Conservation (phyloP, 2,329 filamentous ascomycete species). For the Colletotrichum lini region DNA sequence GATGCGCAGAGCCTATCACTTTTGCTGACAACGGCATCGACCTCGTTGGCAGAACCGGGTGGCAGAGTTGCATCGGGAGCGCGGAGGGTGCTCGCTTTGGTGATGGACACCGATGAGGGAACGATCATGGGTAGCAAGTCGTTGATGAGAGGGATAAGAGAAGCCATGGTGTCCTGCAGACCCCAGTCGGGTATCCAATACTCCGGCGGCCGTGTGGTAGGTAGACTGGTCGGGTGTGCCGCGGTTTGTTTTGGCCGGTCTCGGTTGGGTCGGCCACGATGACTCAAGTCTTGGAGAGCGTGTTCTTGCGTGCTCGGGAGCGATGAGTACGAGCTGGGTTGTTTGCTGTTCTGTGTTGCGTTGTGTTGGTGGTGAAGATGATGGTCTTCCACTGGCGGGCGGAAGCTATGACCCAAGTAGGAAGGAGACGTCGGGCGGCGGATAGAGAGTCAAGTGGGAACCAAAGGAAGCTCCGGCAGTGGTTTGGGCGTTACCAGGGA, state of each 20-base stretch:
- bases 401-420: slow-evolving; percentile 41
- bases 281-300: neutral
- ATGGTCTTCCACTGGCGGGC: slow-evolving; percentile 27
- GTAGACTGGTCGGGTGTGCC: slow-evolving; percentile 10
- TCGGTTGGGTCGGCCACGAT: slow-evolving; percentile 24
- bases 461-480: slow-evolving; percentile 14
- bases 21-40: slow-evolving; percentile 73
- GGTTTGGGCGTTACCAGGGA: slow-evolving; percentile 18
- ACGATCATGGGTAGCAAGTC: slow-evolving; percentile 73
- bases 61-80: slow-evolving; percentile 55
- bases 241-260: slow-evolving; percentile 23
- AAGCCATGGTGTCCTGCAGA: slow-evolving; percentile 58
- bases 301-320: slow-evolving; percentile 3
- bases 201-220: neutral
- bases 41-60: slow-evolving; percentile 52
- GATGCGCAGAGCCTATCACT: slow-evolving; percentile 78
- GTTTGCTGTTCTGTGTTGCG: neutral
- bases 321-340: slow-evolving; percentile 11
- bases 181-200: slow-evolving; percentile 8
- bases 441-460: slow-evolving; percentile 22
- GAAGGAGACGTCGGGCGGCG: slow-evolving; percentile 39
- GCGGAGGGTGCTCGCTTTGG: slow-evolving; percentile 53
- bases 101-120: slow-evolving; percentile 70
- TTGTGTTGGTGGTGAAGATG: slow-evolving; percentile 16
- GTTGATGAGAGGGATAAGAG: slow-evolving; percentile 68